Evolutionary conservation across 208 protist genomes (phyloP), one percentile per base, ranked within the genome.

Genomic region (Leishmania turanica): DNA sequence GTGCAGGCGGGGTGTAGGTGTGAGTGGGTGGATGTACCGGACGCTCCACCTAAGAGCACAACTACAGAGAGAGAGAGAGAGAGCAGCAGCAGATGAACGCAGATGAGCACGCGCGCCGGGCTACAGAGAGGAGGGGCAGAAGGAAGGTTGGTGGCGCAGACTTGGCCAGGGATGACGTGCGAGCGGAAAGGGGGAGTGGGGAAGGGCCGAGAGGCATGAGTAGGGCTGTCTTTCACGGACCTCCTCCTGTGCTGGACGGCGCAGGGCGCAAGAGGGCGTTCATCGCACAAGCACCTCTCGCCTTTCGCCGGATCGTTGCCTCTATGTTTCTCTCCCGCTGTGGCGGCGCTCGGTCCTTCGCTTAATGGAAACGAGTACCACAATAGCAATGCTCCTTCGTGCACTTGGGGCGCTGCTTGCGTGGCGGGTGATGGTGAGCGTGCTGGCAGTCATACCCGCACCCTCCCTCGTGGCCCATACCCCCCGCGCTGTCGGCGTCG

Each of bases 331-430:
- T 37, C 37, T 21, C 34, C 40, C 37, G 49, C 65, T 49, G 37
- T n/a, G 49, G 68, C 2, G 11, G 27, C 6, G 24, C 8, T 34
- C 9, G 13, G 34, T 31, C 42, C 9, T 31, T 49, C 40, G 7
- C 42, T 80, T 73, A 96, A 72, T 93, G 89, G 79, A 96, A 96
- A 1, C 88, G 87, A 24, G 92, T 96, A 11, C 81, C 89, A 75
- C 92, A 96, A 84, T 92, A 93, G 77, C 91, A 94, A 77, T 92
- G 87, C 17, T 95, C 88, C 78, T 89, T 91, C 17, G 89, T 94
- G 77, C 91, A 96, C 24, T 78, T 83, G 1, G 81, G 87, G n/a
- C 81, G 79, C 40, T 65, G 82, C 72, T 77, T 62, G 31, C 68
- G 82, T 21, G 69, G 4, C 19, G 51, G n/a, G 11, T 66, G 54